Evolutionary conservation across 495 filamentous ascomycete species (phyloP), one percentile per base, ranked within the genome.

Genomic region (Cryomyces minteri): DNA sequence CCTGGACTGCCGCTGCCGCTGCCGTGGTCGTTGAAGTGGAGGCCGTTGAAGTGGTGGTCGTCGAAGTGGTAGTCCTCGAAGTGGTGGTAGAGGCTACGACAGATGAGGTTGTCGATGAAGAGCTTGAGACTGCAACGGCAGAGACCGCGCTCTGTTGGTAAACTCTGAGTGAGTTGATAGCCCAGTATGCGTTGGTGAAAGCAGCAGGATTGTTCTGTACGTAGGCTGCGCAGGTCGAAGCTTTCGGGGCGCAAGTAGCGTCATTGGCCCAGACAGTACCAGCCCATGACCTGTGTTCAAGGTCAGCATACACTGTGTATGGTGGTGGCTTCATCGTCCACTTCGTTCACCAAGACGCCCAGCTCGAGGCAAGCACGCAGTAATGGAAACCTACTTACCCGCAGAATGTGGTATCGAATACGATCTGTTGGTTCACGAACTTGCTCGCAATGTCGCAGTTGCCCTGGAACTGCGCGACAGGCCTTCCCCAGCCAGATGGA

Each of bases 381-480:
- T 25, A 25, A 25, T 25, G 18, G n/a, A 25, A 2, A 25, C 18
- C 18, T 25, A 25, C 18, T 25, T 2, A 25, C 36, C 86, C 87
- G 61, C 87, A 93, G 62, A 93, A 84, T 0, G 80, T 81, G 0
- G 74, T 80, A 62, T 93, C 74, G 57, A 94, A 77, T n/a, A 58
- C 49, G 42, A 62, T 56, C 38, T 54, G 51, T 34, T 61, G 56
- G 33, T 60, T 53, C 6, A 7, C 45, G 58, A 64, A 57, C 28
- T 51, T 41, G 18, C 43, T 39, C 5, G 49, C 39, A 29, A 54
- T 43, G 28, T 57, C 51, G 41, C 62, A 64, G 38, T 45, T 42
- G 32, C 55, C 73, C 36, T 69, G 49, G 55, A 80, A 93, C 48
- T 52, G 58, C 4, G 77, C 79, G 36, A 73, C 65, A 0, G 86